These are phyloP conservation scores for Butyriboletus appendiculatus DNA, from an alignment of 1,284 basidiomycete genomes.

Conservation along the genomic window DNA sequence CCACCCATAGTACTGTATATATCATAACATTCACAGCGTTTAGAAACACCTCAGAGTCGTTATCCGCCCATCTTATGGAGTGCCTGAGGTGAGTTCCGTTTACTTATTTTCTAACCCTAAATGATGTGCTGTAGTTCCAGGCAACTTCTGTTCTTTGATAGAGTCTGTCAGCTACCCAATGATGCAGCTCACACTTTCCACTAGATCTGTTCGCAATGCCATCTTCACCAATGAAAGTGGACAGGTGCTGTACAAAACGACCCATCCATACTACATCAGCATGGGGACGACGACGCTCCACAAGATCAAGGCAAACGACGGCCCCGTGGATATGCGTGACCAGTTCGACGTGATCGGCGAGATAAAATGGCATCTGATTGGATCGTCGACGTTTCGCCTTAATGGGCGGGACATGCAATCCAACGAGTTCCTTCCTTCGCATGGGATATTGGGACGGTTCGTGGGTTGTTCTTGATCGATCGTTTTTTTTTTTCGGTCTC, in stretches of 20 bases:
- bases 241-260: constrained; percentile 35
- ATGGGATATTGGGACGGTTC: constrained; percentile 28
- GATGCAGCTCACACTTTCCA: constrained; percentile 28
- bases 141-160: no score
- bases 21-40: no score
- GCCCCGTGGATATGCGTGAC: constrained; percentile 31
- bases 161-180: neutral
- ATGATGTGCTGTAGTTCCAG: no score
- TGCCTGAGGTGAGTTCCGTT: no score
- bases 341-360: constrained; percentile 24
- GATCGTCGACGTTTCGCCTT: constrained; percentile 27
- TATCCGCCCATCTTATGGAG: no score
- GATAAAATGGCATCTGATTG: constrained; percentile 29
- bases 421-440: constrained; percentile 28
- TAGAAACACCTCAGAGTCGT: no score
- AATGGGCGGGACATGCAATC: constrained; percentile 22
- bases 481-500: neutral
- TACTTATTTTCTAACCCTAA: no score
- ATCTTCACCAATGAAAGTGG: constrained; percentile 22
- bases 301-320: constrained; percentile 27
- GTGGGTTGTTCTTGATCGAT: neutral
- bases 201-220: constrained; percentile 23
- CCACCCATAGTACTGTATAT: no score
- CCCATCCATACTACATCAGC: constrained; percentile 19
- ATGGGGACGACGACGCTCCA: constrained; percentile 24